Evolutionary conservation across 257 asterid species (phyloP).

Genomic region (Solanum peruvianum): DNA sequence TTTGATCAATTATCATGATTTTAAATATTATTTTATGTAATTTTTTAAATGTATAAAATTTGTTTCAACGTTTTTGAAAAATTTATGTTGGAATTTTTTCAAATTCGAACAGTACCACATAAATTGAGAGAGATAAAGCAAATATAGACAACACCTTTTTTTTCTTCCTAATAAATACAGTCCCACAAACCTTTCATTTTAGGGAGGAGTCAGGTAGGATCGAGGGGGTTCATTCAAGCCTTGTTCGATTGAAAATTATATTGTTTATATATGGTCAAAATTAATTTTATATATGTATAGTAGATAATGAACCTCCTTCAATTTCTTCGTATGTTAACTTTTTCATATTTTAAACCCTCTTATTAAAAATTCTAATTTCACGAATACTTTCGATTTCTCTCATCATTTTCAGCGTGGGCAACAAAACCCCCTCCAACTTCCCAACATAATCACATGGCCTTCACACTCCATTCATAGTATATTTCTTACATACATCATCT

Average conservation of each 20-base stretch:
- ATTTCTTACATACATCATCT: background rate
- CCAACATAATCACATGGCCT: slow-evolving; percentile 2
- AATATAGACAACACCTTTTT: background rate
- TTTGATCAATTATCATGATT: background rate
- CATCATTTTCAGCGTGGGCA: slow-evolving; percentile 4
- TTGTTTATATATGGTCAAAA: background rate
- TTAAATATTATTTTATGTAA: background rate
- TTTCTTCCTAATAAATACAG: background rate
- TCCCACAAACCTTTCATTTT: background rate
- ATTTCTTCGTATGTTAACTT: background rate
- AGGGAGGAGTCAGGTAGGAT: background rate
- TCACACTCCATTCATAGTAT: background rate
- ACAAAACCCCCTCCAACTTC: background rate
- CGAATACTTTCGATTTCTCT: background rate
- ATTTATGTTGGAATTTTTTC: background rate
- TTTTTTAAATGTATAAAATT: background rate
- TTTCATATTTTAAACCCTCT: background rate
- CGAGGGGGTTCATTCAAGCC: background rate
- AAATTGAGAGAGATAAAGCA: background rate
- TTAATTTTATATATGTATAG: background rate
- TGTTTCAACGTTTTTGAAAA: background rate
- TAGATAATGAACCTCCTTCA: background rate
- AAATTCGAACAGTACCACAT: background rate
- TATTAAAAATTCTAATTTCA: background rate
- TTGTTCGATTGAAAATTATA: background rate